Evolutionary conservation across 208 protist species (phyloP).

Genomic region (Leishmania major): DNA sequence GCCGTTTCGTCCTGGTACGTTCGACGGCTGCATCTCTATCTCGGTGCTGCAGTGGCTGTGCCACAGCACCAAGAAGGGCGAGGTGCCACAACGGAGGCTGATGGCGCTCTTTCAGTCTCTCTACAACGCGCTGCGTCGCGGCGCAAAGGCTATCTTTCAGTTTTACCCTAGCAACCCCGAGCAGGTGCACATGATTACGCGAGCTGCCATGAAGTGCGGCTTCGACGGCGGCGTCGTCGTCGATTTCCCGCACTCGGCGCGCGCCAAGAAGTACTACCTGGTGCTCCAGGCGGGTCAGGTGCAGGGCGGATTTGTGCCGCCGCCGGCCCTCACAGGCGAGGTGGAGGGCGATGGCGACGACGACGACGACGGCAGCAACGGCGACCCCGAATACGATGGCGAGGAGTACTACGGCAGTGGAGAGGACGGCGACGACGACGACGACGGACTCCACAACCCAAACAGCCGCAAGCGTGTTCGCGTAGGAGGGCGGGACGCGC

Average conservation of each 20-base stretch:
- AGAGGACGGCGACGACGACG: slow-evolving; percentile 37
- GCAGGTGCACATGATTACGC: slow-evolving; percentile 97
- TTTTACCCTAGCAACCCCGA: slow-evolving; percentile 97
- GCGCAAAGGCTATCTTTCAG: slow-evolving; percentile 96
- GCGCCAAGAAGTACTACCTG: slow-evolving; percentile 98
- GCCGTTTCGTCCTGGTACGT: slow-evolving; percentile 95
- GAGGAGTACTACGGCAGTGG: slow-evolving; percentile 36
- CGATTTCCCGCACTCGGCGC: slow-evolving; percentile 97
- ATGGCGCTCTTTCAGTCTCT: slow-evolving; percentile 97
- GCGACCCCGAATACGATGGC: slow-evolving; percentile 16
- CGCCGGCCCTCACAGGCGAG: slow-evolving; percentile 43
- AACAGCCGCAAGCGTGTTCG: slow-evolving; percentile 40
- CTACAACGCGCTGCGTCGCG: slow-evolving; percentile 94
- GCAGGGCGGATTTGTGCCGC: slow-evolving; percentile 65
- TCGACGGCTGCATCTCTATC: slow-evolving; percentile 98
- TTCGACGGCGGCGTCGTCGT: slow-evolving; percentile 98
- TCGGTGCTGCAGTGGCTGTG: slow-evolving; percentile 99
- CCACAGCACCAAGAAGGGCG: slow-evolving; percentile 94
- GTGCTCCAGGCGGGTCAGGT: slow-evolving; percentile 91
- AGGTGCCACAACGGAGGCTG: slow-evolving; percentile 95
- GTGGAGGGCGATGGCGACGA: slow-evolving; percentile 43
- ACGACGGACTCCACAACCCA: slow-evolving; percentile 19
- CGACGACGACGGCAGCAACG: slow-evolving; percentile 42
- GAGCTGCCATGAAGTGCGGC: slow-evolving; percentile 96
- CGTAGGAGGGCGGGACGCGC: slow-evolving; percentile 43